Conservation (phyloP, 495 filamentous ascomycete genomes). For the Saxophila tyrrhenica region DNA sequence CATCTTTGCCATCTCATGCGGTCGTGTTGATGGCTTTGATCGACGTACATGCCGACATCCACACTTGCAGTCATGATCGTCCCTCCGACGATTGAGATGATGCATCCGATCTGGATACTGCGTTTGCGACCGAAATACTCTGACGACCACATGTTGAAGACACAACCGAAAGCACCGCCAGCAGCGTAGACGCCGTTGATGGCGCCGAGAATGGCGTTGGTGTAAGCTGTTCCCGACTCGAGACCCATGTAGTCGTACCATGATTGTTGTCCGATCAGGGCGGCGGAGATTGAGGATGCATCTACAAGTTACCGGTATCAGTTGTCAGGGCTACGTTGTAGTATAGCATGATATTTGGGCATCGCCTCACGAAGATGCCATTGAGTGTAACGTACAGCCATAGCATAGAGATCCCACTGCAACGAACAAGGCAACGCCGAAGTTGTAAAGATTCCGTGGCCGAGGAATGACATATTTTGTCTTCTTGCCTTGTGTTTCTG, state of each 20-base stretch:
- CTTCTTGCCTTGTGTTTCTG: not conserved
- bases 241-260: slow-evolving; percentile 16
- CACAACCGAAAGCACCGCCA: slow-evolving; percentile 14
- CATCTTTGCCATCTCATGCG: too few relatives aligned
- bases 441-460: slow-evolving; percentile 16
- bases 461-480: slow-evolving; percentile 14
- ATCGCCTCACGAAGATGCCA: too few relatives aligned
- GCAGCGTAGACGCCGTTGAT: slow-evolving; percentile 40
- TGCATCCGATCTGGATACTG: slow-evolving; percentile 15
- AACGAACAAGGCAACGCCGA: slow-evolving; percentile 15
- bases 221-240: slow-evolving; percentile 32
- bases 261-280: slow-evolving; percentile 14
- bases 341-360: too few relatives aligned
- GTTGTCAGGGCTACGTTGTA: not conserved
- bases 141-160: slow-evolving; percentile 16
- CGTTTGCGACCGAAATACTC: slow-evolving; percentile 15
- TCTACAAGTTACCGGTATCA: not conserved
- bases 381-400: slow-evolving; percentile 12
- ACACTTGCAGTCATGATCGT: slow-evolving; percentile 15
- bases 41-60: slow-evolving; percentile 11
- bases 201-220: slow-evolving; percentile 37
- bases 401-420: slow-evolving; percentile 17
- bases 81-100: slow-evolving; percentile 13
- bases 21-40: too few relatives aligned
- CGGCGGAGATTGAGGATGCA: slow-evolving; percentile 17